These are phyloP conservation scores for Lecanicillium sp. DNA, from an alignment of 2,329 filamentous ascomycete genomes.

Conservation along the genomic window DNA sequence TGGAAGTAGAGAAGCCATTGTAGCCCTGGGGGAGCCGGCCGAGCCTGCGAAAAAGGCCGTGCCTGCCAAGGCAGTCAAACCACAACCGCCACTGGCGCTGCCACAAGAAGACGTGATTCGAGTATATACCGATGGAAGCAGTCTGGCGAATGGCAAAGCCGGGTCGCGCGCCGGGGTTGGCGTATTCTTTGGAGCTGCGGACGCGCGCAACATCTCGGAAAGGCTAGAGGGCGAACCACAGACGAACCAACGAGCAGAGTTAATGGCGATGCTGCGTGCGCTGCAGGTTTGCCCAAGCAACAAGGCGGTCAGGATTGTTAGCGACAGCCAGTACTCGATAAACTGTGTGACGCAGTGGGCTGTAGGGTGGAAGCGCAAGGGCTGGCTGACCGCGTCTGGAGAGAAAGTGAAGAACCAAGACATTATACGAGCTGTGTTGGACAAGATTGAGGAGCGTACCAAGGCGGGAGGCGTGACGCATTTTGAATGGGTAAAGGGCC, in stretches of 20 bases:
- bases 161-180: conserved; percentile 53
- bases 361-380: conserved; percentile 62
- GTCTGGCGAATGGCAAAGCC: conserved; percentile 46
- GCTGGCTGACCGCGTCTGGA: conserved; percentile 66
- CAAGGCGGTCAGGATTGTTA: conserved; percentile 66
- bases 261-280: conserved; percentile 79
- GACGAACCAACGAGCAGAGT: conserved; percentile 94
- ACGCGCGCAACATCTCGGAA: conserved; percentile 62
- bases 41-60: conserved; percentile 10
- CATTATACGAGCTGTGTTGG: conserved; percentile 64
- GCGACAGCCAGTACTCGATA: conserved; percentile 88
- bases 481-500: conserved; percentile 88
- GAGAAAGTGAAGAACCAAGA: conserved; percentile 81
- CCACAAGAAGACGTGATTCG: conserved; percentile 24
- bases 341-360: conserved; percentile 85
- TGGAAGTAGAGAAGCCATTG: conserved; percentile 34
- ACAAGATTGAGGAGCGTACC: conserved; percentile 61
- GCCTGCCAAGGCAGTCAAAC: conserved; percentile 12
- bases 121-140: conserved; percentile 58
- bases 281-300: conserved; percentile 64
- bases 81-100: conserved; percentile 7
- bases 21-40: conserved; percentile 26
- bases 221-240: conserved; percentile 64
- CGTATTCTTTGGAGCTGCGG: conserved; percentile 52
- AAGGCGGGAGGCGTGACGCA: conserved; percentile 51